Percentiles rank a stretch among this genome's conserved stretches.
Conservation (phyloP, 176 grass and related monocot genomes). For the Rhynchospora breviuscula region DNA sequence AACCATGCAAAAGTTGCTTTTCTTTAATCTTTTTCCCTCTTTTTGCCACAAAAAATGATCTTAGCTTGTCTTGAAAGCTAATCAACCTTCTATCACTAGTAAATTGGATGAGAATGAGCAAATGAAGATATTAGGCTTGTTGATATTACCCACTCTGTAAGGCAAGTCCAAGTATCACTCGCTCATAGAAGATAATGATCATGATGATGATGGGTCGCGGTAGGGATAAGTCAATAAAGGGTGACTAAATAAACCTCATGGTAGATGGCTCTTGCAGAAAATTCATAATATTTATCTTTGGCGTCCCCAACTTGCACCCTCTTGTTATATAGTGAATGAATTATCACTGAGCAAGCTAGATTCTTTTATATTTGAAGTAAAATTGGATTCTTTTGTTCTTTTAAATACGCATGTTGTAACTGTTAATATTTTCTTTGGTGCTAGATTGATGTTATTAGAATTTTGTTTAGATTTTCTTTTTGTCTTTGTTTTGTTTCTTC, state of each 20-base stretch:
- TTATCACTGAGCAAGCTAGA: neutral
- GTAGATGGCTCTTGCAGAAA: neutral
- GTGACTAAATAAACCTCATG: neutral
- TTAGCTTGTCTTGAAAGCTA: constrained; percentile 68
- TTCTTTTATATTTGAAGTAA: neutral
- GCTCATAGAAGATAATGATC: constrained; percentile 7
- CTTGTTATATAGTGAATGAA: neutral
- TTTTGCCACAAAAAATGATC: neutral
- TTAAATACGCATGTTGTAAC: no score
- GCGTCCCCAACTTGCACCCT: neutral
- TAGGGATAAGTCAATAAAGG: neutral
- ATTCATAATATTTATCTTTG: neutral
- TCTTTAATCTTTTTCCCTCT: neutral
- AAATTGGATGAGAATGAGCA: neutral
- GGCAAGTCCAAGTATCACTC: constrained; percentile 20
- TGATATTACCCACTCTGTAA: constrained; percentile 22
- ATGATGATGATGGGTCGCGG: constrained; percentile 13
- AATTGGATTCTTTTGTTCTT: neutral
- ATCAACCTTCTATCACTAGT: constrained; percentile 30
- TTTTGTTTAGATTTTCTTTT: no score
- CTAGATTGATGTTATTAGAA: no score
- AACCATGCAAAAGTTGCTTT: constrained; percentile 19
- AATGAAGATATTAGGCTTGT: neutral
- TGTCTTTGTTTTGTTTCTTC: no score
- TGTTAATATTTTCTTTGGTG: no score